Conservation (phyloP, 495 filamentous ascomycete species). For the Gamarada debralockiae region DNA sequence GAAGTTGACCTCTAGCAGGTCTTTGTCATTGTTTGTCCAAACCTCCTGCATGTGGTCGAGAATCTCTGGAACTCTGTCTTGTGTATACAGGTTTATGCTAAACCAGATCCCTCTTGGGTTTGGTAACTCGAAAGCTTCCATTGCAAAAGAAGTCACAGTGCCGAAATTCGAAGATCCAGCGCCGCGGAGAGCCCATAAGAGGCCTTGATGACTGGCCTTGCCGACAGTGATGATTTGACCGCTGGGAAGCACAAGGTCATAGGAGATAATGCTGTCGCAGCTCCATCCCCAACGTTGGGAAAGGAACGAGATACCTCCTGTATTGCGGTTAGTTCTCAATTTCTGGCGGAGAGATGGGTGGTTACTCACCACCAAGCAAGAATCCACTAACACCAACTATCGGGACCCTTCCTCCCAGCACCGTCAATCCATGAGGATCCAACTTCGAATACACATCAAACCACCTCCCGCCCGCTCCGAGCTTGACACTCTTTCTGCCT, state of each 20-base stretch:
- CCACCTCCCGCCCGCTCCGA: not conserved
- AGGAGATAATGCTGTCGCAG: not conserved
- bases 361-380: not conserved
- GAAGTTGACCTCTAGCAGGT: not conserved
- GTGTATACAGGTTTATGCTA: no score
- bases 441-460: not conserved
- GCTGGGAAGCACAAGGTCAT: not conserved
- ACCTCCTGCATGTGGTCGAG: no score
- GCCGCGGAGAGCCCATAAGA: no score
- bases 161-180: no score
- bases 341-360: not conserved
- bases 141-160: no score
- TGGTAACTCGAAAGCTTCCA: no score
- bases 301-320: not conserved
- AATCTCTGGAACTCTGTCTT: no score
- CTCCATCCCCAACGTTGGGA: not conserved
- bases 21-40: no score
- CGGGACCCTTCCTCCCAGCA: not conserved
- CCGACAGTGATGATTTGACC: no score
- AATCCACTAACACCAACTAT: not conserved
- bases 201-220: no score
- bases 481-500: not conserved
- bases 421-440: not conserved
- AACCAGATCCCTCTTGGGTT: no score
- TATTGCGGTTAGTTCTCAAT: not conserved